phyloP scores from a whole-genome alignment of 139 green algal genomes.

The Diplosphaera chodatii region DNA sequence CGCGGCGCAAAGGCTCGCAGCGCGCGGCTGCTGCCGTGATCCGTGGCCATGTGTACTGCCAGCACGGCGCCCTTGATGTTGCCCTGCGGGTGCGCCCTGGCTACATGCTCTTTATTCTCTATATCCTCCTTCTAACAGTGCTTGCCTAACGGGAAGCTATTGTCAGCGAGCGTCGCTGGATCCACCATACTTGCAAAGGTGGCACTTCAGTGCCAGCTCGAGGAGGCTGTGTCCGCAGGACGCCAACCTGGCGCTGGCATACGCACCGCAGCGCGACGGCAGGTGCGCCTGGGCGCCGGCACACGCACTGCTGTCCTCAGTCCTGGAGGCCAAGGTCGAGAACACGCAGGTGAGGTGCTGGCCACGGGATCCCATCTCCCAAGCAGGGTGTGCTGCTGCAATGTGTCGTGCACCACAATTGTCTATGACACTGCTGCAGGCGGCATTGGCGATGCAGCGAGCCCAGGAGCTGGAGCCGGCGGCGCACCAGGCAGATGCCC shows the following conservation, averaged over 20 bases:
- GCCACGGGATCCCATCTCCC: no score
- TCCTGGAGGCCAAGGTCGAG: conserved; percentile 20
- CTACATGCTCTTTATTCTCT: no score
- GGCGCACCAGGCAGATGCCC: background rate
- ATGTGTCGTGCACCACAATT: no score
- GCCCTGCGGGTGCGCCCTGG: conserved; percentile 7
- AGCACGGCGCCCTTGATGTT: conserved; percentile 6
- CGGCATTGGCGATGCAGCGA: conserved; percentile 11
- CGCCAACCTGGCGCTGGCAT: conserved; percentile 4
- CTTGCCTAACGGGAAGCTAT: no score
- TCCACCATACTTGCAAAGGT: no score
- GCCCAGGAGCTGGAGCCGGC: conserved; percentile 10
- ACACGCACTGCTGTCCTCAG: conserved; percentile 11
- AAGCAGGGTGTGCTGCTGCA: no score
- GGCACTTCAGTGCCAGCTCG: no score
- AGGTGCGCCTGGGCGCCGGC: conserved; percentile 23
- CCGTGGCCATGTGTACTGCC: conserved; percentile 18
- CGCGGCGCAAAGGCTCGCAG: background rate
- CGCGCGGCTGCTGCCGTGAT: conserved; percentile 8
- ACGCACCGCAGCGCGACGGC: conserved; percentile 3
- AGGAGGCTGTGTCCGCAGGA: no score
- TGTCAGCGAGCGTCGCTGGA: no score
- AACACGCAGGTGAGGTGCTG: conserved; percentile 30
- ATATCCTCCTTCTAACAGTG: no score
- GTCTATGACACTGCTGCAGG: no score